A percentile compares a stretch with the other conserved stretches of the same genome.
Conservation (phyloP, 495 filamentous ascomycete species). For the Glonium stellatum region DNA sequence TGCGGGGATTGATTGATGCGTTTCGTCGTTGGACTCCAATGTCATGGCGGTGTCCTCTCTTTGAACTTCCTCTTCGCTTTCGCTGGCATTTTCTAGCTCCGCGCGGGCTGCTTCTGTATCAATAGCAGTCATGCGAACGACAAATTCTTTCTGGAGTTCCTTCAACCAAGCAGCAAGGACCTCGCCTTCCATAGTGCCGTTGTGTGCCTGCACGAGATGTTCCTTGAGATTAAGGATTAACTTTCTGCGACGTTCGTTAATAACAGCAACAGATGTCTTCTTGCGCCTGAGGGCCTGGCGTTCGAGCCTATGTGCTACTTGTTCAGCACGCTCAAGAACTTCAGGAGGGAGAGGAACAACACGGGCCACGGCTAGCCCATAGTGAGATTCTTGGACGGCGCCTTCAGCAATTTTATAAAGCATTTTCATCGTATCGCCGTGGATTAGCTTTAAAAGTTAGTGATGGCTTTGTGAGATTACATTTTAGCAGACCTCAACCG, state of each 20-base stretch:
- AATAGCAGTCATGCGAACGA: conserved; percentile 60
- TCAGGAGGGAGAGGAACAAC: conserved; percentile 63
- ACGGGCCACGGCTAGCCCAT: conserved; percentile 70
- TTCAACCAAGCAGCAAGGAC: conserved; percentile 58
- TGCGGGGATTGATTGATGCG: neutral
- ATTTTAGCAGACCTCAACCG: conserved; percentile 50
- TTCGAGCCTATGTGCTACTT: conserved; percentile 56
- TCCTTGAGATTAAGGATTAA: conserved; percentile 68
- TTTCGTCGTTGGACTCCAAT: neutral
- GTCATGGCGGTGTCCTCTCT: neutral
- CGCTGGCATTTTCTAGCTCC: conserved; percentile 12
- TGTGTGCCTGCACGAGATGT: conserved; percentile 61
- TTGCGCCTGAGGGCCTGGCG: conserved; percentile 48
- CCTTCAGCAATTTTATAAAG: conserved; percentile 73
- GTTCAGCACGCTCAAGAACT: conserved; percentile 60
- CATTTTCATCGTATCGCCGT: conserved; percentile 60
- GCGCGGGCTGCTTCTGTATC: conserved; percentile 34
- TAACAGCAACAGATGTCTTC: conserved; percentile 47
- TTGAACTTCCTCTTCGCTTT: conserved; percentile 4
- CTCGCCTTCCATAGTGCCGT: conserved; percentile 60
- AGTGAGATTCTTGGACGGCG: conserved; percentile 62
- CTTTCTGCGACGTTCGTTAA: conserved; percentile 57
- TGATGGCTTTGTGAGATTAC: neutral
- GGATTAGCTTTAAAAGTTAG: conserved; percentile 26
- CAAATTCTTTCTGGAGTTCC: conserved; percentile 70